Percentiles rank a stretch among this genome's conserved stretches.
These are phyloP conservation scores for Torulaspora maleeae DNA, from an alignment of 805 yeast species.

Conservation along the genomic window DNA sequence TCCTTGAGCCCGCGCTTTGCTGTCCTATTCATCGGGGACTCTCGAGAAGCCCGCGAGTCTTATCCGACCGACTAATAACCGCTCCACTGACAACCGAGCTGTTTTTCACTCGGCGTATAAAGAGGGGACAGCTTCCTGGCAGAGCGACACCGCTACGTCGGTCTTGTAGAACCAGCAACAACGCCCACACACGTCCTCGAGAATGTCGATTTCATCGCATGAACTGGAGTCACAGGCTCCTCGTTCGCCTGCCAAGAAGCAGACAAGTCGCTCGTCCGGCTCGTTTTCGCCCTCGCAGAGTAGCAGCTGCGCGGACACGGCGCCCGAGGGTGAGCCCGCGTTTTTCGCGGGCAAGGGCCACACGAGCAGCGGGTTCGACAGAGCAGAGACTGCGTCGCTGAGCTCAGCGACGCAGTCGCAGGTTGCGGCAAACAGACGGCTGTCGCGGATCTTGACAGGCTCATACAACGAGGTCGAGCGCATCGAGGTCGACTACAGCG, in stretches of 20 bases:
- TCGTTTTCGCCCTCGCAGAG: not conserved
- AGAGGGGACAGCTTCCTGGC: too few relatives aligned
- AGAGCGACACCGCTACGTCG: too few relatives aligned
- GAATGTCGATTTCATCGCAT: conserved; percentile 4
- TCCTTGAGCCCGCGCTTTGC: too few relatives aligned
- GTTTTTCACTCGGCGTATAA: too few relatives aligned
- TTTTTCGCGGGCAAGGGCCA: conserved; percentile 6
- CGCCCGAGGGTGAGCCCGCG: conserved; percentile 18
- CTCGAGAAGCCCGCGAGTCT: too few relatives aligned
- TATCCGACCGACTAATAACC: too few relatives aligned
- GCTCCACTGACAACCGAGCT: too few relatives aligned
- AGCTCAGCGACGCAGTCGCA: conserved; percentile 22
- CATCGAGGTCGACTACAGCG: conserved; percentile 32
- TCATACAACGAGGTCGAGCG: conserved; percentile 30
- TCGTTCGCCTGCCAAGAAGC: not conserved
- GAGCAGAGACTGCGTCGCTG: conserved; percentile 7
- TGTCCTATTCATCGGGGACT: too few relatives aligned
- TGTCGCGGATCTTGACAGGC: conserved; percentile 44
- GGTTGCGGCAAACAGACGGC: conserved; percentile 30
- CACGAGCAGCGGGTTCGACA: not conserved
- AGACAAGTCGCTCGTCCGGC: conserved; percentile 2
- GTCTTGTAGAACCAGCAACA: too few relatives aligned
- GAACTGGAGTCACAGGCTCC: not conserved
- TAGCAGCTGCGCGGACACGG: conserved; percentile 2
- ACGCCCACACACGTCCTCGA: not conserved